Conservation (phyloP, 1,139 yeast genomes). For the Candida freyschussii region DNA sequence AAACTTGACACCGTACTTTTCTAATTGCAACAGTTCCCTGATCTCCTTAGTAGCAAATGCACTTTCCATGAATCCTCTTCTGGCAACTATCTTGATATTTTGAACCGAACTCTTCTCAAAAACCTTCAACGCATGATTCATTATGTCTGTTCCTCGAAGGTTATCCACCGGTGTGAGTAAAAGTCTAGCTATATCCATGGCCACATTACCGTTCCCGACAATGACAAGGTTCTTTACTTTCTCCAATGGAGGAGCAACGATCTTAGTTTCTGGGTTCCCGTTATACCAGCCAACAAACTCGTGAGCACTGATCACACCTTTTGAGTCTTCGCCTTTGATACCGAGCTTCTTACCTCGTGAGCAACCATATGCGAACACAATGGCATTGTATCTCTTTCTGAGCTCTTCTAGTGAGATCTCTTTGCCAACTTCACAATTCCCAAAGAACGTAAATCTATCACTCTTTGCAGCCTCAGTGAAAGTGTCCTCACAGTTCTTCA, state of each 20-base stretch:
- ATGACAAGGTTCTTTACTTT: conserved; percentile 64
- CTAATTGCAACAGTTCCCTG: conserved; percentile 71
- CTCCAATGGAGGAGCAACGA: conserved; percentile 49
- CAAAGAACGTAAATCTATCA: conserved; percentile 56
- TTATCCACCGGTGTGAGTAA: conserved; percentile 52
- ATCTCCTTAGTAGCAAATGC: conserved; percentile 93
- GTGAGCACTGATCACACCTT: conserved; percentile 77
- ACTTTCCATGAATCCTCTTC: conserved; percentile 78
- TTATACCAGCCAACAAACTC: conserved; percentile 96
- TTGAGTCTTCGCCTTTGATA: conserved; percentile 55
- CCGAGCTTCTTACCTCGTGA: conserved; percentile 52
- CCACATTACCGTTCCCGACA: conserved; percentile 98
- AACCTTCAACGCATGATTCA: conserved; percentile 51
- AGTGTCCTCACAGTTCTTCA: conserved; percentile 81
- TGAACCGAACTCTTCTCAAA: conserved; percentile 51
- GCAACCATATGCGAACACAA: conserved; percentile 84
- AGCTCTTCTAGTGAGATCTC: conserved; percentile 51
- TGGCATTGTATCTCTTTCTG: conserved; percentile 56
- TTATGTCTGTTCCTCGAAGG: conserved; percentile 65
- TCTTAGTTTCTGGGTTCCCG: conserved; percentile 62
- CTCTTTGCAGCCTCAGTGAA: conserved; percentile 48
- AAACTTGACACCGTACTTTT: conserved; percentile 49
- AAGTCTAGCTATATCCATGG: conserved; percentile 83
- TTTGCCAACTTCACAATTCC: conserved; percentile 65
- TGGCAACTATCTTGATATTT: conserved; percentile 69